Conservation (phyloP, 2,329 filamentous ascomycete genomes). For the Colletotrichum destructivum region DNA sequence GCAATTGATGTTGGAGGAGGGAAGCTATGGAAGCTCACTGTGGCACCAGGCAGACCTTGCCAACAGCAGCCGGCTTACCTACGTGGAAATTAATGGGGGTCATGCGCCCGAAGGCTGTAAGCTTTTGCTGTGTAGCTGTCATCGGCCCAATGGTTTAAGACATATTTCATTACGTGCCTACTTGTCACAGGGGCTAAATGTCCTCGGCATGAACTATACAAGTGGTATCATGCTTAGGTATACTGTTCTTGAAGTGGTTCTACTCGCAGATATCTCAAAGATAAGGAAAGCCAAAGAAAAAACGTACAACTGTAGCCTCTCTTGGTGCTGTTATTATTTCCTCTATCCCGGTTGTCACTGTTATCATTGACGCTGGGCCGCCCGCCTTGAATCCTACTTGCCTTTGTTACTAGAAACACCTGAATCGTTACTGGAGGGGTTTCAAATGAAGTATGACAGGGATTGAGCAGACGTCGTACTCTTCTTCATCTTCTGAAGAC, state of each 20-base stretch:
- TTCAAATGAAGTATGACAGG: too few relatives aligned
- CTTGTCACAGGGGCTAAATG: neutral
- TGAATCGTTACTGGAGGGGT: too few relatives aligned
- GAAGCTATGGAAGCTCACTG: too few relatives aligned
- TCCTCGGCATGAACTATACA: neutral
- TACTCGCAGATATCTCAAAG: neutral
- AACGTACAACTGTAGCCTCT: neutral
- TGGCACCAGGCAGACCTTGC: neutral
- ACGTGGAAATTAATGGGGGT: neutral
- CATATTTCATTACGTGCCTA: neutral
- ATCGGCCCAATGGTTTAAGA: neutral
- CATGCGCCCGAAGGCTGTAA: neutral
- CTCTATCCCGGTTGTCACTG: neutral
- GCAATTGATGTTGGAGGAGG: neutral
- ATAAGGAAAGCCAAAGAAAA: neutral
- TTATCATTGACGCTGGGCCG: neutral
- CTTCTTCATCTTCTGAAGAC: neutral
- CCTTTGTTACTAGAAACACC: too few relatives aligned
- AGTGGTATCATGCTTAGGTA: too few relatives aligned
- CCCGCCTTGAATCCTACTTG: too few relatives aligned
- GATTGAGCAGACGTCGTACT: neutral
- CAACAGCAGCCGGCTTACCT: neutral
- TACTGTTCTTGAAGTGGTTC: neutral
- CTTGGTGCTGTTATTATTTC: neutral
- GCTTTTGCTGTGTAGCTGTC: neutral